phyloP scores from a whole-genome alignment of 2,329 filamentous ascomycete species.

The Scedosporium apiospermum region DNA sequence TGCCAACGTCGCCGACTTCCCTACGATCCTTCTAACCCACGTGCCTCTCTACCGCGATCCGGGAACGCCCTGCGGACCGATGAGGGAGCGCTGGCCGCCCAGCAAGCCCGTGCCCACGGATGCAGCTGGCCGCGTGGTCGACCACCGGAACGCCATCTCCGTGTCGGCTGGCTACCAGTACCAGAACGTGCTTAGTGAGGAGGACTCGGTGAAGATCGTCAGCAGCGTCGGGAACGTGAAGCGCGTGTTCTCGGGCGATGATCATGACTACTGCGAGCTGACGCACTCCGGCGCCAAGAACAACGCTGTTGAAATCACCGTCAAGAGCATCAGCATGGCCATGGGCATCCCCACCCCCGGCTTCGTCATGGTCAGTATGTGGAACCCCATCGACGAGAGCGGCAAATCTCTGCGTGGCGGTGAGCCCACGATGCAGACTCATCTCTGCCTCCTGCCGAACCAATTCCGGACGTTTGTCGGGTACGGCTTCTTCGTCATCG shows the following conservation, averaged over 20 bases:
- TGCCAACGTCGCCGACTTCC: constrained; percentile 49
- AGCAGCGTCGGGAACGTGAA: constrained; percentile 71
- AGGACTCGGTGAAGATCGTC: constrained; percentile 67
- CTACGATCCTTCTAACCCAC: constrained; percentile 82
- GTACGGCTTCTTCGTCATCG: constrained; percentile 57
- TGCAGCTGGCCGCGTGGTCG: constrained; percentile 20
- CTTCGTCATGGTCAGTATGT: constrained; percentile 80
- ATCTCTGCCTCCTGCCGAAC: constrained; percentile 83
- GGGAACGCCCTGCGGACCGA: constrained; percentile 78
- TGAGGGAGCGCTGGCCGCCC: constrained; percentile 76
- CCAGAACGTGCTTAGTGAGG: constrained; percentile 78
- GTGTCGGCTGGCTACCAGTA: constrained; percentile 85
- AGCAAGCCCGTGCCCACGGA: constrained; percentile 41
- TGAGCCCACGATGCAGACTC: constrained; percentile 65
- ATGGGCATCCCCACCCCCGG: constrained; percentile 89
- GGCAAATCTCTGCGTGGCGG: constrained; percentile 35
- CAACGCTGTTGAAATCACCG: constrained; percentile 72
- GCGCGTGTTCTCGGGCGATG: constrained; percentile 88
- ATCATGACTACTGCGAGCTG: constrained; percentile 95
- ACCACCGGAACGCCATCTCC: constrained; percentile 68
- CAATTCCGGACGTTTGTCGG: constrained; percentile 75
- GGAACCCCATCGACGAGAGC: constrained; percentile 71
- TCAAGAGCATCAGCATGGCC: constrained; percentile 91
- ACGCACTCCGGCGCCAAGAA: constrained; percentile 62
- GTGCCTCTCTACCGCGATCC: constrained; percentile 78